Percentiles rank a stretch among this genome's conserved stretches.
phyloP scores from a whole-genome alignment of 176 grass and related monocot species.

The Cenchrus purpureus region DNA sequence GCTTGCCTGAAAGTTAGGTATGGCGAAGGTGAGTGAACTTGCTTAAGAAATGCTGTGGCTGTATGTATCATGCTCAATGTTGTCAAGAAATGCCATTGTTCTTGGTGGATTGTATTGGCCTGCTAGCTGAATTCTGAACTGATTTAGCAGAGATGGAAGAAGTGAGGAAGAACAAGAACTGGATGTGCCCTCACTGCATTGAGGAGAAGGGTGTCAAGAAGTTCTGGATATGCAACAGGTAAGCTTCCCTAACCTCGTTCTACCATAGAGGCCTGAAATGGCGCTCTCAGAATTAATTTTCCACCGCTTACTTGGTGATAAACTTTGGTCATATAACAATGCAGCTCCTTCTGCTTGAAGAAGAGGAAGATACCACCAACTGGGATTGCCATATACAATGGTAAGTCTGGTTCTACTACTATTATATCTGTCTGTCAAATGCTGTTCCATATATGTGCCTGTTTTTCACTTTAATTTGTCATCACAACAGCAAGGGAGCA shows the following conservation, averaged over 20 bases:
- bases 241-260: neutral
- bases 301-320: neutral
- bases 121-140: constrained; percentile 33
- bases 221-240: constrained; percentile 98
- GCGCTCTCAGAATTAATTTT: neutral
- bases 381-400: constrained; percentile 88
- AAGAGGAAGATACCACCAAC: constrained; percentile 80
- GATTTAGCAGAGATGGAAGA: constrained; percentile 73
- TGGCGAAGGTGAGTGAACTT: constrained; percentile 70
- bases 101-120: constrained; percentile 10
- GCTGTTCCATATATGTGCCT: neutral
- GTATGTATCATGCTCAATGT: neutral
- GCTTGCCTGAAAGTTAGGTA: constrained; percentile 92
- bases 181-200: constrained; percentile 92
- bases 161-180: constrained; percentile 74
- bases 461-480: constrained; percentile 12
- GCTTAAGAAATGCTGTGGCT: constrained; percentile 3
- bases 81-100: constrained; percentile 21
- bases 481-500: constrained; percentile 61
- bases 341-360: constrained; percentile 85
- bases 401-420: constrained; percentile 31
- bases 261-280: neutral
- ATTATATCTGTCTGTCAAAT: neutral
- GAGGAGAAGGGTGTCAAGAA: constrained; percentile 81
- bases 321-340: neutral